Conservation (phyloP, 768 basidiomycete species). For the Tylopilus felleus region DNA sequence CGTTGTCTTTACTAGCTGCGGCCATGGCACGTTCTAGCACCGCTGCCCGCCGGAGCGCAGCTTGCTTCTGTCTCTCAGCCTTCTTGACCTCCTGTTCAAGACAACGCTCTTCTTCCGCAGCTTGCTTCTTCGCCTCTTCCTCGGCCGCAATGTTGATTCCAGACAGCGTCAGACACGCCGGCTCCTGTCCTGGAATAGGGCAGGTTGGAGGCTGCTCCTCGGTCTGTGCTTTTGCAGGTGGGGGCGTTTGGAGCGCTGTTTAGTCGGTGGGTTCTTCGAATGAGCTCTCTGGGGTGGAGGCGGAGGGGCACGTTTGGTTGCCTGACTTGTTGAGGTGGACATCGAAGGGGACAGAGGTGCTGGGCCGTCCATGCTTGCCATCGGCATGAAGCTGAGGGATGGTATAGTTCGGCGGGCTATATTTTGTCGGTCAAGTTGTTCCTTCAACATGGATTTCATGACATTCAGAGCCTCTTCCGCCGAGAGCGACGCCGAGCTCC, state of each 20-base stretch:
- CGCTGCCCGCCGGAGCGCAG: slow-evolving; percentile 11
- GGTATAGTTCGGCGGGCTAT: neutral
- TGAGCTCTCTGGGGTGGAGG: slow-evolving; percentile 12
- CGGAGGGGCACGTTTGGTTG: slow-evolving; percentile 20
- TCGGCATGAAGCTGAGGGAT: slow-evolving; percentile 10
- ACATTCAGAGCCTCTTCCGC: slow-evolving; percentile 30
- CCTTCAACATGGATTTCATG: slow-evolving; percentile 20
- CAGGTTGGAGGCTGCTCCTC: slow-evolving; percentile 6
- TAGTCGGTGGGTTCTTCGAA: neutral
- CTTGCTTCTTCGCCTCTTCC: slow-evolving; percentile 17
- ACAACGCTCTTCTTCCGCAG: slow-evolving; percentile 17
- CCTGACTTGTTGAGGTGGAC: slow-evolving; percentile 16
- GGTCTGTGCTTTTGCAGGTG: neutral
- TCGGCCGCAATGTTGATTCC: slow-evolving; percentile 41
- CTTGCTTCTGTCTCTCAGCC: slow-evolving; percentile 8
- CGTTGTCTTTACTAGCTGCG: no score
- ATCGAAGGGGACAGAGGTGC: slow-evolving; percentile 21
- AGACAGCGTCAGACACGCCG: slow-evolving; percentile 53
- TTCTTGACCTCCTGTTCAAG: slow-evolving; percentile 19
- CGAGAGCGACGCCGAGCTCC: no score
- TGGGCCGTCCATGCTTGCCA: slow-evolving; percentile 24
- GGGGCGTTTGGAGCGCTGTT: neutral
- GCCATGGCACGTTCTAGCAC: no score
- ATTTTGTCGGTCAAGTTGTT: slow-evolving; percentile 20
- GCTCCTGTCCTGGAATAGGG: slow-evolving; percentile 37